Evolutionary conservation across 2,329 filamentous ascomycete genomes (phyloP), one percentile per base, ranked within the genome.

Genomic region (Dissoconium aciculare): DNA sequence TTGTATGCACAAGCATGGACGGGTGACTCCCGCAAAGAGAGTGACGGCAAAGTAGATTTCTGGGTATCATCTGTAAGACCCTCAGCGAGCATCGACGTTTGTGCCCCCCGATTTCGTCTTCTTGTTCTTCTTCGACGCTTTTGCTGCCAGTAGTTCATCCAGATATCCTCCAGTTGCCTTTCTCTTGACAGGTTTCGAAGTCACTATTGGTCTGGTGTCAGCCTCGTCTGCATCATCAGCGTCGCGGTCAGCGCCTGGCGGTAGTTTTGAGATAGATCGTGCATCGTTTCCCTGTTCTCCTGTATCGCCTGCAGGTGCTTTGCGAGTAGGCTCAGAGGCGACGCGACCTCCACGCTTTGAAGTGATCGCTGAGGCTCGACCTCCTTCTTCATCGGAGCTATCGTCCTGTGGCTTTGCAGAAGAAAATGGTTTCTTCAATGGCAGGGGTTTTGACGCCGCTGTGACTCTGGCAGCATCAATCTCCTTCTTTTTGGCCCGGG

Each of bases 121-220:
- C 48, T 57, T 60, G 42, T 60, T 63, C 43, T 62, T 63, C 52
- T 67, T 70, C 41, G 60, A 64, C 6, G 59, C 57, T 17, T 59
- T 57, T 34, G 60, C 52, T 3, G 54, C 55, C 4, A 65, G 46
- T 11, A 72, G 47, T 39, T 71, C 64, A 44, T 73, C 69, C 17
- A 72, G 51, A 43, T 66, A 71, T 23, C 19, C 19, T 23, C 19
- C 34, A 5, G 45, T 53, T 1, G 53, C 53, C 30, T 58, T 55
- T 40, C 58, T 62, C 13, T 44, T 47, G n/a, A 43, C 29, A 11
- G 33, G n/a, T 23, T 23, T 8, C 8, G 8, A n/a, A n/a, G 8
- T n/a, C 19, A n/a, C n/a, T n/a, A 23, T 23, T 23, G 19, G n/a
- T n/a, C n/a, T n/a, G n/a, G n/a, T n/a, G n/a, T n/a, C n/a, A n/a